Conservation (phyloP, 2,329 filamentous ascomycete genomes). For the Verticillium isaacii region DNA sequence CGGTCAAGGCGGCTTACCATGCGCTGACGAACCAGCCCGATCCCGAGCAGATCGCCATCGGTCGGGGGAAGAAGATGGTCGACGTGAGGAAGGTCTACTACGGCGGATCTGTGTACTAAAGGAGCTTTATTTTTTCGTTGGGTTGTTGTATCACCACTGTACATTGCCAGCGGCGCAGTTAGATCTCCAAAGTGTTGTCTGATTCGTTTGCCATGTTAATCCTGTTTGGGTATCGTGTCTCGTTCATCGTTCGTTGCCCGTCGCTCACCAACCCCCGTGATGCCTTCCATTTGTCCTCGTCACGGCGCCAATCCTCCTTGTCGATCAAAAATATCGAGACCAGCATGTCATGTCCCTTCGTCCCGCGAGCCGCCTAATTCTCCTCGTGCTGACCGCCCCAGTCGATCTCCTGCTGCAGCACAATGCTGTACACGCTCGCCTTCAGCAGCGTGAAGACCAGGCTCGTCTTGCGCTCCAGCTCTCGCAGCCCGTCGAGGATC, state of each 20-base stretch:
- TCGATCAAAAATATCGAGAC: too few relatives aligned
- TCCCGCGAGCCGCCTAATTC: conserved; percentile 10
- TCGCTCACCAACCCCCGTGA: background rate
- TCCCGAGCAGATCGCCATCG: conserved; percentile 85
- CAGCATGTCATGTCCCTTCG: too few relatives aligned
- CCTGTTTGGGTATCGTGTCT: conserved; percentile 4
- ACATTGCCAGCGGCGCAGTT: conserved; percentile 2
- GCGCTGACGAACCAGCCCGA: conserved; percentile 79
- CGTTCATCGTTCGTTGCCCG: background rate
- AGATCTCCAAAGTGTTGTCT: conserved; percentile 4
- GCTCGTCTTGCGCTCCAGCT: conserved; percentile 90
- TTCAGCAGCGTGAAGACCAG: conserved; percentile 94
- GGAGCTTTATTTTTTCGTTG: background rate
- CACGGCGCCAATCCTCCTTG: background rate
- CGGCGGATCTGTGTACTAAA: conserved; percentile 65
- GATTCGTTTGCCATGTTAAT: background rate
- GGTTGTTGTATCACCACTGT: conserved; percentile 3
- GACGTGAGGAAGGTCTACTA: conserved; percentile 98
- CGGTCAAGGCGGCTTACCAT: conserved; percentile 84
- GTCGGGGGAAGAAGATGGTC: conserved; percentile 89
- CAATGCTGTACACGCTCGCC: conserved; percentile 97
- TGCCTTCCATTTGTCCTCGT: background rate
- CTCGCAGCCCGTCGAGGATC: conserved; percentile 79
- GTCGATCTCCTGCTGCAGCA: conserved; percentile 92
- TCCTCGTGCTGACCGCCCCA: conserved; percentile 48